Base-by-base conservation (phyloP, 1,284 basidiomycete genomes). In the Heterobasidion parviporum region DNA sequence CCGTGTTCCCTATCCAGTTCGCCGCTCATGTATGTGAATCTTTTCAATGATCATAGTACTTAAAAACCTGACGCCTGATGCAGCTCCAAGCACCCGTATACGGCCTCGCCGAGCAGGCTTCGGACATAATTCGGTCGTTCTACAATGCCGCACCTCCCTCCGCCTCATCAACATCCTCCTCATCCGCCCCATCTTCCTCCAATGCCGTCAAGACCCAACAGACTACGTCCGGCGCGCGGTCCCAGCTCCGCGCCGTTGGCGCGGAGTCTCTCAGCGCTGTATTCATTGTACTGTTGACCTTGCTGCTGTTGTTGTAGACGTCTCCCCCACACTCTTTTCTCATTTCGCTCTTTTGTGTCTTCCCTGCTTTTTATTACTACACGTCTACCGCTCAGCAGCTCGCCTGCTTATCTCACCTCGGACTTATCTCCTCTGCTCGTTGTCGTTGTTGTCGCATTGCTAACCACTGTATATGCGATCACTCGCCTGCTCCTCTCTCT, bases 71-170 rank as follows among this genome's bases (percentile, higher is more conserved):
- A 50, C 54, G 62, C 9, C 57, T 32, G 51, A 18, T 62, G 10
- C 67, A 83, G 73, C 67, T 79, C 59, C 70, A 78, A 68, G 76
- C 80, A 15, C 74, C 82, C 4, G 78, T 80, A 2, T 92, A 87
- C 65, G 89, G 84, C 33, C 71, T 89, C 50, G 86, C 85, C 5
- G 86, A 90, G 69, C 81, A 81, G 66, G 85, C 79, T 0, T 77
- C 84, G 6, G 76, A 77, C 49, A 73, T 89, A 55, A 82, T 89
- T 66, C 78, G 79, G 12, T 66, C 70, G 18, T 65, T 69, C 48
- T 74, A 74, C 64, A 74, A 75, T 58, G 70, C 67, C 44, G 65
- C 67, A 18, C 57, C 64, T 32, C 5, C 41, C 49, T 44, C 16
- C 41, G 32, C 50, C 8, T 43, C 48, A 7, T 16, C 48, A 14